phyloP scores from a whole-genome alignment of 305 asterid genomes.

The Ajuga reptans region DNA sequence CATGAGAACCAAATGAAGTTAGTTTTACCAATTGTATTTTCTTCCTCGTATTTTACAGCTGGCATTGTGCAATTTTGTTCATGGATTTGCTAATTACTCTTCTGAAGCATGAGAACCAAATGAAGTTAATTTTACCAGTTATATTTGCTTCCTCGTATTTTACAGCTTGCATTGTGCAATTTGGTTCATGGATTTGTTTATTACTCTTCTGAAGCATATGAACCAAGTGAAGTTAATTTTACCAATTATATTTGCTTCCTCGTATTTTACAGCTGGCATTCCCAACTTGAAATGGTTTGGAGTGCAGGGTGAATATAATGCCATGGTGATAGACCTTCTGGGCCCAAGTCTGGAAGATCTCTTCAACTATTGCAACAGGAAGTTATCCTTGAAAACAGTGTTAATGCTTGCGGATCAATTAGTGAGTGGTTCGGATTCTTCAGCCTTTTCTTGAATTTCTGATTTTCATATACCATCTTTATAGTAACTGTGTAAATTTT shows the following conservation, averaged over 20 bases:
- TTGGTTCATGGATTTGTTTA: not conserved
- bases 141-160: constrained; percentile 23
- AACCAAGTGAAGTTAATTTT: not conserved
- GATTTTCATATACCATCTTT: constrained; percentile 9
- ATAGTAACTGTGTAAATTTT: constrained; percentile 8
- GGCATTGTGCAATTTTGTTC: constrained; percentile 34
- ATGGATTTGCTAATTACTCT: not conserved
- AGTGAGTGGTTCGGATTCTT: constrained; percentile 40
- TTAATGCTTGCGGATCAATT: constrained; percentile 96
- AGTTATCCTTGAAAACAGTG: constrained; percentile 83
- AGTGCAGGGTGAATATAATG: constrained; percentile 77
- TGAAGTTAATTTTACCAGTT: not conserved
- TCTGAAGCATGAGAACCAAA: not conserved
- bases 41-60: constrained; percentile 40
- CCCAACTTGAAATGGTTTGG: constrained; percentile 94
- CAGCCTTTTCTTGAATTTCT: not conserved
- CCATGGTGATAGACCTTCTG: constrained; percentile 94
- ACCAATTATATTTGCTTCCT: constrained; percentile 15
- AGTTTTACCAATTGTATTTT: not conserved
- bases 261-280: constrained; percentile 58
- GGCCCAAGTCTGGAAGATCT: constrained; percentile 98
- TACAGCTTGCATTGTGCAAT: constrained; percentile 52
- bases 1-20: not conserved
- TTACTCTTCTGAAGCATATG: not conserved
- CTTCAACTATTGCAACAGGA: constrained; percentile 86